Evolutionary conservation across 1,284 basidiomycete species (phyloP).

Genomic region (Rhodotorula sp.): DNA sequence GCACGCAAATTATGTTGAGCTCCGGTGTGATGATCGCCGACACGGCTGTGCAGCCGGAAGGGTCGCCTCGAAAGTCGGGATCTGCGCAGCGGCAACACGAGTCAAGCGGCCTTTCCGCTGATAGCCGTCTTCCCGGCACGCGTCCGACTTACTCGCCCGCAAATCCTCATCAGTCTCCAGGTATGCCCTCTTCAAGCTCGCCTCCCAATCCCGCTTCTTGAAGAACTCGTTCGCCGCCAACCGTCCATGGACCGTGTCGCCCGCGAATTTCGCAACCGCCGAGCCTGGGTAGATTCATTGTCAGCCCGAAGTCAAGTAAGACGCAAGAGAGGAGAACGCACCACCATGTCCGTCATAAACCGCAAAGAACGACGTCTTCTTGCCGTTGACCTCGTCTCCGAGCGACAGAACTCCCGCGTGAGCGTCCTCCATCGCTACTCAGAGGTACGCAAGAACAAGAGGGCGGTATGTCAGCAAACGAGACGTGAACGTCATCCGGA

Average conservation of each 20-base stretch:
- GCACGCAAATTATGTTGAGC: conserved; percentile 72
- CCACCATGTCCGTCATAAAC: conserved; percentile 99
- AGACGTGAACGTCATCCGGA: too few species aligned
- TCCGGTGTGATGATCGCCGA: conserved; percentile 79
- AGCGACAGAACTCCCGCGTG: conserved; percentile 74
- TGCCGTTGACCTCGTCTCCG: conserved; percentile 60
- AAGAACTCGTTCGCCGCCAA: conserved; percentile 74
- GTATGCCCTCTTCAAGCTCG: conserved; percentile 83
- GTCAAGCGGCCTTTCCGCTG: neutral
- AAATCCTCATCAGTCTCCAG: conserved; percentile 93
- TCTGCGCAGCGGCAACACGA: conserved; percentile 55
- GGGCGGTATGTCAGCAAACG: too few species aligned
- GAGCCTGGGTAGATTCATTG: conserved; percentile 59
- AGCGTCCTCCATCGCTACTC: conserved; percentile 92
- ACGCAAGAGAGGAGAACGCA: conserved; percentile 52
- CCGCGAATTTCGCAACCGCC: conserved; percentile 85
- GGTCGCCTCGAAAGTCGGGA: conserved; percentile 80
- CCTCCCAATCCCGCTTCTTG: conserved; percentile 65
- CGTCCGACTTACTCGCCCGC: conserved; percentile 64
- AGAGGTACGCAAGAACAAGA: neutral
- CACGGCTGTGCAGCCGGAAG: conserved; percentile 96
- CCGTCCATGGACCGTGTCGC: conserved; percentile 81
- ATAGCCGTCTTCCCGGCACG: neutral
- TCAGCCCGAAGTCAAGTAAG: neutral
- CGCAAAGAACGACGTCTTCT: conserved; percentile 74